A percentile compares a stretch with the other conserved stretches of the same genome.
These are phyloP conservation scores for Sarocladium strictum DNA, from an alignment of 2,329 filamentous ascomycete species.

Conservation along the genomic window DNA sequence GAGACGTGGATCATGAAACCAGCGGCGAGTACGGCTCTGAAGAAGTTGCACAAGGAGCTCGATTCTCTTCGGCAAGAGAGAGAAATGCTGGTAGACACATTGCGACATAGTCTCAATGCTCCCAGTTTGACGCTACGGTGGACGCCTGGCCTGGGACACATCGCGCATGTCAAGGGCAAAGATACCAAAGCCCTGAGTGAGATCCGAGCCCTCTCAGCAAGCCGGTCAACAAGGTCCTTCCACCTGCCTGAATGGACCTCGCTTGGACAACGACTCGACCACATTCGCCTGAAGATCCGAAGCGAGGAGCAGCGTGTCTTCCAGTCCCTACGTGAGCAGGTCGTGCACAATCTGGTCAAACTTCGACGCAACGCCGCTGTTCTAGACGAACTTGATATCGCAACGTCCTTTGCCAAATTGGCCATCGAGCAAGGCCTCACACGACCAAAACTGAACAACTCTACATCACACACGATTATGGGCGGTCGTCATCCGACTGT, in stretches of 20 bases:
- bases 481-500: conserved; percentile 91
- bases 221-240: conserved; percentile 79
- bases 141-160: conserved; percentile 81
- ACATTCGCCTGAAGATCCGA: conserved; percentile 69
- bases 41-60: conserved; percentile 63
- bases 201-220: conserved; percentile 58
- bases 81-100: conserved; percentile 46
- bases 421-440: conserved; percentile 68
- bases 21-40: conserved; percentile 60
- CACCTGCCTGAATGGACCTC: conserved; percentile 78
- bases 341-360: conserved; percentile 76
- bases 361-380: conserved; percentile 86
- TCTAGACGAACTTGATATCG: conserved; percentile 88
- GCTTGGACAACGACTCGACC: conserved; percentile 74
- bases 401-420: conserved; percentile 75
- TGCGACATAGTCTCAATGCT: conserved; percentile 57
- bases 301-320: conserved; percentile 82
- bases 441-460: conserved; percentile 65
- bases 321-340: conserved; percentile 62
- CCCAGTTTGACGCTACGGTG: conserved; percentile 72
- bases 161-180: conserved; percentile 84
- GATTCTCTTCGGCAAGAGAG: conserved; percentile 56
- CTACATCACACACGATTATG: conserved; percentile 66
- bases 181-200: conserved; percentile 43
- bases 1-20: conserved; percentile 62